Conservation (phyloP, 2,329 filamentous ascomycete genomes). For the Aphanoascus verrucosus region DNA sequence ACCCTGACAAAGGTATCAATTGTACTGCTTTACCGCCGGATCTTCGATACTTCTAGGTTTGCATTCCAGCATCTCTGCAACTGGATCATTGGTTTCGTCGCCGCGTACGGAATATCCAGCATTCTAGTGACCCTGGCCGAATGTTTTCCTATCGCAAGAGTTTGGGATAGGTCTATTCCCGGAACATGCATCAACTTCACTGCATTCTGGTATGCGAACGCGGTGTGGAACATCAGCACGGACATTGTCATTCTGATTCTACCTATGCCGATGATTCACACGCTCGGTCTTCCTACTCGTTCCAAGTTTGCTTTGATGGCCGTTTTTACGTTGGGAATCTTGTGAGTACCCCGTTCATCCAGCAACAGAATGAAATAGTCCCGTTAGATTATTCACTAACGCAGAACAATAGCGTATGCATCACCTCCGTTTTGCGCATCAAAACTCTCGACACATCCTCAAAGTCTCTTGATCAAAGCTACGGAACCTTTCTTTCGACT, state of each 20-base stretch:
- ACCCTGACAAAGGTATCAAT: conserved; percentile 46
- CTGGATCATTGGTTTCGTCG: conserved; percentile 34
- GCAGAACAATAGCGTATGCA: conserved; percentile 19
- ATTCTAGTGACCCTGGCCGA: conserved; percentile 41
- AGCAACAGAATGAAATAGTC: neutral
- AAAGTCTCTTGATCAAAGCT: conserved; percentile 18
- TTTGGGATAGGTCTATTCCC: conserved; percentile 36
- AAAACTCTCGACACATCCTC: conserved; percentile 24
- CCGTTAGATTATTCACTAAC: neutral
- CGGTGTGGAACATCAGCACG: conserved; percentile 27
- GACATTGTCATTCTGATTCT: conserved; percentile 28
- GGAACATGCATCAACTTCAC: conserved; percentile 39
- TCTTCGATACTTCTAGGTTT: conserved; percentile 41
- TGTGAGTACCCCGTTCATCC: conserved; percentile 21
- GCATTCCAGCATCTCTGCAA: conserved; percentile 40
- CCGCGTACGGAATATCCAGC: conserved; percentile 40
- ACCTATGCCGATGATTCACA: conserved; percentile 26
- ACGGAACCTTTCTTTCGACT: conserved; percentile 24
- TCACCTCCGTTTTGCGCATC: conserved; percentile 26
- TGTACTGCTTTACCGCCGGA: conserved; percentile 44
- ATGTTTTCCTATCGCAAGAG: conserved; percentile 40
- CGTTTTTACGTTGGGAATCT: conserved; percentile 31
- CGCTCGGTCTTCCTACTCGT: conserved; percentile 23
- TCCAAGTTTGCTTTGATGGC: conserved; percentile 43
- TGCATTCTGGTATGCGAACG: conserved; percentile 43